Conservation (phyloP, 345 rosid genomes). For the Camelina neglecta region DNA sequence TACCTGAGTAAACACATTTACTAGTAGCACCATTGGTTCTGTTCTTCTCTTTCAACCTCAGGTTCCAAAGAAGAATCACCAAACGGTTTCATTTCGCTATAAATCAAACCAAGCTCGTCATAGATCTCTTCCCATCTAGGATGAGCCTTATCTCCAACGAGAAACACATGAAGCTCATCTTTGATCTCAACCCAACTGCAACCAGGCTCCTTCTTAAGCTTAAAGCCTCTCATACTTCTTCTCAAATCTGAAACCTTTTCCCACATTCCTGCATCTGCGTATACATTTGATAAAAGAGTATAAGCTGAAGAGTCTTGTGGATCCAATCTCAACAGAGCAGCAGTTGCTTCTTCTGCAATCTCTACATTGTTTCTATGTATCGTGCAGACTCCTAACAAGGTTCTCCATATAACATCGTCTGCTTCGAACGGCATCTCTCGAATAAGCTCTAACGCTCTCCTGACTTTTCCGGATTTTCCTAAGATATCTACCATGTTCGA, state of each 20-base stretch:
- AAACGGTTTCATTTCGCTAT: conserved; percentile 61
- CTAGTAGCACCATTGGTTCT: conserved; percentile 12
- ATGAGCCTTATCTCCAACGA: conserved; percentile 71
- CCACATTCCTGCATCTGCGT: conserved; percentile 95
- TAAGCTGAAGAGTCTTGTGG: conserved; percentile 84
- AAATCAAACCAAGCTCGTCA: conserved; percentile 55
- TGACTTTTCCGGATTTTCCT: conserved; percentile 75
- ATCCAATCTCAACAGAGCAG: conserved; percentile 61
- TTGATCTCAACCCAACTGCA: conserved; percentile 93
- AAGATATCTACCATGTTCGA: conserved; percentile 91
- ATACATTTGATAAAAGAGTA: conserved; percentile 78
- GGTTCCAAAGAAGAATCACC: conserved; percentile 26
- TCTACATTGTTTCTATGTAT: conserved; percentile 70
- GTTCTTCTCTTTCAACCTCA: conserved; percentile 27
- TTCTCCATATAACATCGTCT: conserved; percentile 85
- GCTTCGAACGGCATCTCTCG: conserved; percentile 77
- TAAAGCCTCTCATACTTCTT: conserved; percentile 65
- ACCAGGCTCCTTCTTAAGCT: conserved; percentile 89
- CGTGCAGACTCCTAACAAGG: conserved; percentile 76
- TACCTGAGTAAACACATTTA: neutral
- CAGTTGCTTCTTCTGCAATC: conserved; percentile 72
- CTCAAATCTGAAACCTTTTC: conserved; percentile 68
- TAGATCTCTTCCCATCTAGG: conserved; percentile 68
- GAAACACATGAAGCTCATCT: conserved; percentile 78
- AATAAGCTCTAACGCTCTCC: conserved; percentile 63